Conservation (phyloP, 805 yeast genomes). For the Candida cerambycidarum region DNA sequence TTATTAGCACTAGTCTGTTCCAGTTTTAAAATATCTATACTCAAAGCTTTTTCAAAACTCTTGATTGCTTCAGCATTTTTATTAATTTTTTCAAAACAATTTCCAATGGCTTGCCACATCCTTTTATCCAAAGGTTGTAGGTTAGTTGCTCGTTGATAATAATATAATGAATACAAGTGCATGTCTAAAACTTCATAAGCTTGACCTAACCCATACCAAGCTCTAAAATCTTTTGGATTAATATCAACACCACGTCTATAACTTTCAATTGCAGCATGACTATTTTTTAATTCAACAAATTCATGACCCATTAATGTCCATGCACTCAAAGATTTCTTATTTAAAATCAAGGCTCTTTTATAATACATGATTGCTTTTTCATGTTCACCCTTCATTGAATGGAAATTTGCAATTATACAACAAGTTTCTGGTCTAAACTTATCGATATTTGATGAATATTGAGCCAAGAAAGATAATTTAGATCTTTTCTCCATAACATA, state of each 20-base stretch:
- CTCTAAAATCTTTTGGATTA: slow-evolving; percentile 84
- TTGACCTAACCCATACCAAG: slow-evolving; percentile 98
- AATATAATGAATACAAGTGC: slow-evolving; percentile 89
- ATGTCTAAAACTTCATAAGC: slow-evolving; percentile 96
- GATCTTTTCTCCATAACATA: slow-evolving; percentile 90
- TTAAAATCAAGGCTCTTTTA: slow-evolving; percentile 80
- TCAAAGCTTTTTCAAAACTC: slow-evolving; percentile 76
- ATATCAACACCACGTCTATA: slow-evolving; percentile 92
- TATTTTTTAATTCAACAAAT: slow-evolving; percentile 91
- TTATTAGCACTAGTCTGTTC: slow-evolving; percentile 12
- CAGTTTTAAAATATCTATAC: slow-evolving; percentile 36
- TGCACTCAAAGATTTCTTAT: slow-evolving; percentile 79
- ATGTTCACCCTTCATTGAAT: slow-evolving; percentile 88
- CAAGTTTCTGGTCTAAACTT: slow-evolving; percentile 92
- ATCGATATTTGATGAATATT: slow-evolving; percentile 77
- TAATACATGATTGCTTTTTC: slow-evolving; percentile 93
- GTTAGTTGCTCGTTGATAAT: slow-evolving; percentile 87
- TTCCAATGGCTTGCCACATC: slow-evolving; percentile 95
- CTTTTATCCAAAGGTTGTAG: slow-evolving; percentile 86
- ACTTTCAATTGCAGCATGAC: slow-evolving; percentile 96
- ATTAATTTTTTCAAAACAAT: slow-evolving; percentile 78
- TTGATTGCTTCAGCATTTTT: slow-evolving; percentile 72
- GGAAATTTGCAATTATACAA: slow-evolving; percentile 90
- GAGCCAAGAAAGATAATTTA: slow-evolving; percentile 84
- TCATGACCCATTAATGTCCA: slow-evolving; percentile 99